These are phyloP conservation scores for Syzygium syzygioides DNA, from an alignment of 441 rosid species.

Conservation along the genomic window DNA sequence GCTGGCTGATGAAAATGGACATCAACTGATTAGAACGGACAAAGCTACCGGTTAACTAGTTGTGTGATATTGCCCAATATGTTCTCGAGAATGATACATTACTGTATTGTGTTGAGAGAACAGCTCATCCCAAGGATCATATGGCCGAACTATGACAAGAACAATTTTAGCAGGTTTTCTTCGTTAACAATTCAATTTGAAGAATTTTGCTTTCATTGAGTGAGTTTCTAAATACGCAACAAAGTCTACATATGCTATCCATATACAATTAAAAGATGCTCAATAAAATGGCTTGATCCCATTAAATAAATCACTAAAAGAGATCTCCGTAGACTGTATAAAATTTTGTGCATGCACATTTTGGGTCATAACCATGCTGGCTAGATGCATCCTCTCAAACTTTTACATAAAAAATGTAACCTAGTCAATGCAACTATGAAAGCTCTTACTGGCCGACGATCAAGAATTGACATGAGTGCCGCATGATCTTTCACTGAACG, in stretches of 20 bases:
- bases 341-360: not conserved
- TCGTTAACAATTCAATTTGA: not conserved
- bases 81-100: not conserved
- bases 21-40: not conserved
- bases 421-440: not conserved
- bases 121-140: not conserved
- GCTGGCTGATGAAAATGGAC: not conserved
- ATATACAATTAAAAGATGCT: not conserved
- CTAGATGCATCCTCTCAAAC: not conserved
- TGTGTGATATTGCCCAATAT: not conserved
- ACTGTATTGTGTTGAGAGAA: not conserved
- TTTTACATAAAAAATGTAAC: not conserved
- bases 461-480: slow-evolving; percentile 84
- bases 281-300: not conserved
- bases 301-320: not conserved
- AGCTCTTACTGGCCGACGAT: slow-evolving; percentile 71
- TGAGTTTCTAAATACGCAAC: not conserved
- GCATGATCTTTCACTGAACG: slow-evolving; percentile 83
- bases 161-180: not conserved
- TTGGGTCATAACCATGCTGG: not conserved
- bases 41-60: not conserved
- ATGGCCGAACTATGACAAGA: not conserved
- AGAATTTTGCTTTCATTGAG: not conserved
- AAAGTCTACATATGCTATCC: not conserved
- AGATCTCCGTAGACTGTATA: not conserved